These are phyloP conservation scores for Bisporella sp. DNA, from an alignment of 2,329 filamentous ascomycete species.

Conservation along the genomic window DNA sequence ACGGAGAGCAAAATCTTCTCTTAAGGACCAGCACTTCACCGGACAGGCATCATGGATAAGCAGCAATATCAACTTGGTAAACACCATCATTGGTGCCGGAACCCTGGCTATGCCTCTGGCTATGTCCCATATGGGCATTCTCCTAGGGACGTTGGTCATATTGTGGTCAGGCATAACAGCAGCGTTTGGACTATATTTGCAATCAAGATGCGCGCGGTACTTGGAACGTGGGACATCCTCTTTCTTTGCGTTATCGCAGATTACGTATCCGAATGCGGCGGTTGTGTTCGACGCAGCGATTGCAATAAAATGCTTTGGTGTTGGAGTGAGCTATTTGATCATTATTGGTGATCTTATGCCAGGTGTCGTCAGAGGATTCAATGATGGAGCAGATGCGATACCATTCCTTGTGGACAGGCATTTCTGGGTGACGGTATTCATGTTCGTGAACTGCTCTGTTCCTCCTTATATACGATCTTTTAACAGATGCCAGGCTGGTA, in stretches of 20 bases:
- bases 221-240: conserved; percentile 82
- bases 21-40: conserved; percentile 59
- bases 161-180: conserved; percentile 85
- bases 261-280: conserved; percentile 93
- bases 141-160: conserved; percentile 76
- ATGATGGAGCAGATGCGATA: conserved; percentile 51
- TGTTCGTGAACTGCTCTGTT: conserved; percentile 44
- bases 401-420: conserved; percentile 80
- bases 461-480: conserved; percentile 6
- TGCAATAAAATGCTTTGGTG: conserved; percentile 95
- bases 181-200: conserved; percentile 90
- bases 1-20: conserved; percentile 30
- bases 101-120: conserved; percentile 85
- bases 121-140: conserved; percentile 90
- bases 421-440: conserved; percentile 98
- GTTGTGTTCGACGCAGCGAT: conserved; percentile 95
- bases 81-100: conserved; percentile 93
- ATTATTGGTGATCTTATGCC: conserved; percentile 99
- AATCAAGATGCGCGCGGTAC: conserved; percentile 87
- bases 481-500: conserved; percentile 52
- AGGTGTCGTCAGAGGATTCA: conserved; percentile 80
- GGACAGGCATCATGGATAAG: conserved; percentile 84
- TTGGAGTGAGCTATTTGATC: conserved; percentile 94
- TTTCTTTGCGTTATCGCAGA: conserved; percentile 94
- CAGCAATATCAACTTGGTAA: conserved; percentile 90